Base-by-base conservation (phyloP, 1,139 yeast species). In the Zhuliangozyma parablackwelliae region DNA sequence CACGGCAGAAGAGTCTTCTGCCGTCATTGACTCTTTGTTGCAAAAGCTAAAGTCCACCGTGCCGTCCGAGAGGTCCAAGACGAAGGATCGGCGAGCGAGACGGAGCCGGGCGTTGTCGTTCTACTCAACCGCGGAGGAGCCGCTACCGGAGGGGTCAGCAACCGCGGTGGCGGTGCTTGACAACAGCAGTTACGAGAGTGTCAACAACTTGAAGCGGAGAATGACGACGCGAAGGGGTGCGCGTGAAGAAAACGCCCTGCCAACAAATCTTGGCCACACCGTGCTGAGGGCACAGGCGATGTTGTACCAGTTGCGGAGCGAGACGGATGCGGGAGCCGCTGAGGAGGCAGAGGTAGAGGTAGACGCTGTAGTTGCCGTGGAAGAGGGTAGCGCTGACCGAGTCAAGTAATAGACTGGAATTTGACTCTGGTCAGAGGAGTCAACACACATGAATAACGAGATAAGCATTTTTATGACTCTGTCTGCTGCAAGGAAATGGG, bases 271-370 rank as follows among this genome's bases (percentile, higher is more conserved):
- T 20, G 70, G 58, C 47, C 56, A 54, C 40, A 51, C 53, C 2
- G 53, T 66, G 57, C 50, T 61, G 29, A 44, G 76, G 37, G 73
- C 75, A 1, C 73, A 67, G 39, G 61, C 63, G 0, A 69, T 70
- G 75, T 57, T 70, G 40, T 58, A 56, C 35, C 64, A 65, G 36
- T 50, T 70, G 23, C 44, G 75, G 35, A 43, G 37, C 16, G 34
- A 39, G 23, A 34, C 29, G 12, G 28, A 23, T 28, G 35, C 34
- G 9, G 33, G 29, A 8, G 38, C 35, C 12, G 28, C 26, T 28
- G 35, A 37, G 9, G 33, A 31, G 11, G 38, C 35, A 23, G 25
- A 20, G 5, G 28, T 23, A 11, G 25, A 9, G 26, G 26, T 3
- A 5, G 9, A 9, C 10, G 3, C 26, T 24, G 26, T 10, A 24